Conservation (phyloP, 1,284 basidiomycete species). For the Apiotrichum laibachii region DNA sequence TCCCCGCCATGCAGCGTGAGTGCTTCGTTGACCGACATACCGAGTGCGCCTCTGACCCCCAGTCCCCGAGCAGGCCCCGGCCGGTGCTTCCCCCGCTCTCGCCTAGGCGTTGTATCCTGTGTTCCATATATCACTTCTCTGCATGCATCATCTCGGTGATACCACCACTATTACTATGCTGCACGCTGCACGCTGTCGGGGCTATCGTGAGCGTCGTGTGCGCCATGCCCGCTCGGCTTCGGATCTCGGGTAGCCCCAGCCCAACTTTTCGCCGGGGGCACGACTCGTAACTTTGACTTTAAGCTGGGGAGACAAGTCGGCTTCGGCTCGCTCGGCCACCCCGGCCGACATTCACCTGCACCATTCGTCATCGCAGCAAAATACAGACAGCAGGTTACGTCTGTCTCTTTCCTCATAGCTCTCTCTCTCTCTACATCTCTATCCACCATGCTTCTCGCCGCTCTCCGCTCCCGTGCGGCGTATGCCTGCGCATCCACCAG, state of each 20-base stretch:
- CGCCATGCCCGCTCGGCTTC: neutral
- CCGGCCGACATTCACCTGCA: too few relatives aligned
- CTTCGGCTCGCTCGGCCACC: too few relatives aligned
- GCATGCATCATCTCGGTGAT: conserved; percentile 18
- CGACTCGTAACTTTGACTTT: too few relatives aligned
- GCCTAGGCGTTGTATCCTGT: conserved; percentile 19
- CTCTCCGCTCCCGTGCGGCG: neutral
- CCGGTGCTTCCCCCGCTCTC: conserved; percentile 32
- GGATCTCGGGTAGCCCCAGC: too few relatives aligned
- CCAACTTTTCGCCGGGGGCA: too few relatives aligned
- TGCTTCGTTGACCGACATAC: neutral
- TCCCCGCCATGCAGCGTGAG: conserved; percentile 49
- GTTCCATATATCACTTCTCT: conserved; percentile 20
- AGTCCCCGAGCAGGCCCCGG: conserved; percentile 39
- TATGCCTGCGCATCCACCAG: neutral
- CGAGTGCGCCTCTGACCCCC: conserved; percentile 1
- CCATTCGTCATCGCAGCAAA: too few relatives aligned
- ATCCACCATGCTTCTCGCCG: neutral
- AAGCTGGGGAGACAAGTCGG: too few relatives aligned
- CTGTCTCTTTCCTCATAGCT: too few relatives aligned
- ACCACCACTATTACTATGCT: neutral
- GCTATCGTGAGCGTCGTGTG: neutral
- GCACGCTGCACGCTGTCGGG: neutral
- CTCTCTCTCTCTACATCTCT: too few relatives aligned
- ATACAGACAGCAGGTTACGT: too few relatives aligned